These are phyloP conservation scores for Immersiporthe knoxdaviesiana DNA, from an alignment of 2,329 filamentous ascomycete species.

Conservation along the genomic window DNA sequence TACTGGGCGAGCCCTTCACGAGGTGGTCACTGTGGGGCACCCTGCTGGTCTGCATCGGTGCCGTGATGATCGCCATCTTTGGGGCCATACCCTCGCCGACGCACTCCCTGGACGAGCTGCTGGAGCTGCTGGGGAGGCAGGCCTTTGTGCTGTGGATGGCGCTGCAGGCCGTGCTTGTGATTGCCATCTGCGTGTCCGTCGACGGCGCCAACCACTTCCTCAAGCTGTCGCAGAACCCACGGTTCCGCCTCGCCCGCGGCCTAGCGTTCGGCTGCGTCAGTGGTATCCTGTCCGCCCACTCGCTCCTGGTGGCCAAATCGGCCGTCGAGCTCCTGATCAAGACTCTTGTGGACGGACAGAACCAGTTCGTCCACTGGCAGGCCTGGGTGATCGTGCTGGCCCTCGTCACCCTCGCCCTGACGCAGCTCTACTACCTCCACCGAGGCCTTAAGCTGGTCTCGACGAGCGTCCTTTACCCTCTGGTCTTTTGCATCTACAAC, in stretches of 20 bases:
- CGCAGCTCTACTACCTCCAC: slow-evolving; percentile 94
- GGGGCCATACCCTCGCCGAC: slow-evolving; percentile 92
- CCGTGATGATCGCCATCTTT: slow-evolving; percentile 90
- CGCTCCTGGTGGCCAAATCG: slow-evolving; percentile 90
- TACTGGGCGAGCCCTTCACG: slow-evolving; percentile 92
- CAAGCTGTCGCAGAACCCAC: slow-evolving; percentile 61
- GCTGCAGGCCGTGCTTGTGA: slow-evolving; percentile 73
- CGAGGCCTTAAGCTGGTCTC: slow-evolving; percentile 92
- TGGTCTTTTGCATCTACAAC: slow-evolving; percentile 99
- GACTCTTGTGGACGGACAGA: slow-evolving; percentile 81
- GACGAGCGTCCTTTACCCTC: slow-evolving; percentile 92
- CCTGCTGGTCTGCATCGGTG: slow-evolving; percentile 81
- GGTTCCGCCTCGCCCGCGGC: slow-evolving; percentile 76
- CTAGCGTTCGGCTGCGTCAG: slow-evolving; percentile 88
- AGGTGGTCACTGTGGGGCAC: slow-evolving; percentile 91
- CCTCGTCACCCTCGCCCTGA: slow-evolving; percentile 79
- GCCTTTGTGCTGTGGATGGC: slow-evolving; percentile 90
- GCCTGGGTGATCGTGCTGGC: slow-evolving; percentile 88
- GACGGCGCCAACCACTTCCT: slow-evolving; percentile 58
- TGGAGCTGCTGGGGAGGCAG: slow-evolving; percentile 71
- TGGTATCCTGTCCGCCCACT: slow-evolving; percentile 92
- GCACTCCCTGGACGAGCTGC: slow-evolving; percentile 81
- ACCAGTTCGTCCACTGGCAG: slow-evolving; percentile 95
- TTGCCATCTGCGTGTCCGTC: slow-evolving; percentile 66
- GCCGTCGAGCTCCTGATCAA: slow-evolving; percentile 90